Evolutionary conservation across 208 protist species (phyloP).

Genomic region (Phytomonas sp.): DNA sequence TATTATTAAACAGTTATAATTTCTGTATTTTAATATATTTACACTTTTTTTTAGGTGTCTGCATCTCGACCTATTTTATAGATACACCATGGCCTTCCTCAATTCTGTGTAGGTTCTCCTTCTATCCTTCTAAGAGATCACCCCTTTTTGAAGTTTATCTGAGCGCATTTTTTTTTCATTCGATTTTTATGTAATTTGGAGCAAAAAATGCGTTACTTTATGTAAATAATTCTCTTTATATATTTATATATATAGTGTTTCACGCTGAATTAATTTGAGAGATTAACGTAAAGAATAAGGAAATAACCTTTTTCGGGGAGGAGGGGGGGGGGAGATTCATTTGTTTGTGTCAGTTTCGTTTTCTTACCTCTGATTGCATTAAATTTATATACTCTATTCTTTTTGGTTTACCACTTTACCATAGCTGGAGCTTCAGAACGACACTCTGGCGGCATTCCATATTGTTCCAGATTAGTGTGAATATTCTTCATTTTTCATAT

Average conservation of each 20-base stretch:
- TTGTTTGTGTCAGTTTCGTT: background rate
- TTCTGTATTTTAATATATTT: background rate
- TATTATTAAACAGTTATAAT: background rate
- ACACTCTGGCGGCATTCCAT: background rate
- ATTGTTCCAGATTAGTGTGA: background rate
- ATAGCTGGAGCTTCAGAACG: background rate
- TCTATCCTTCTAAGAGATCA: background rate
- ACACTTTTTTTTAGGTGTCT: background rate
- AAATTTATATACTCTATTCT: background rate
- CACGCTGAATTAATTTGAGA: too few species aligned
- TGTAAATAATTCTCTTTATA: background rate
- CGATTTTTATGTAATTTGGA: background rate
- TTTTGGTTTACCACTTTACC: background rate
- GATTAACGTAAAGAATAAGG: too few species aligned
- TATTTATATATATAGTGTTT: slow-evolving; percentile 1
- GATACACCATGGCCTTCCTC: background rate
- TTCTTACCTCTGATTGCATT: background rate
- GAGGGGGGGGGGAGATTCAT: slow-evolving; percentile 4
- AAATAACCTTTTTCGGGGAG: slow-evolving; percentile 4
- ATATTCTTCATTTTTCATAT: background rate
- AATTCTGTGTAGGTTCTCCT: background rate
- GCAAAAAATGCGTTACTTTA: background rate
- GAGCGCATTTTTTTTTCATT: background rate
- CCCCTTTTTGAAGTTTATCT: background rate
- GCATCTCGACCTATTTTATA: background rate